phyloP scores from a whole-genome alignment of 805 yeast genomes.

The Yarrowia yakushimensis region DNA sequence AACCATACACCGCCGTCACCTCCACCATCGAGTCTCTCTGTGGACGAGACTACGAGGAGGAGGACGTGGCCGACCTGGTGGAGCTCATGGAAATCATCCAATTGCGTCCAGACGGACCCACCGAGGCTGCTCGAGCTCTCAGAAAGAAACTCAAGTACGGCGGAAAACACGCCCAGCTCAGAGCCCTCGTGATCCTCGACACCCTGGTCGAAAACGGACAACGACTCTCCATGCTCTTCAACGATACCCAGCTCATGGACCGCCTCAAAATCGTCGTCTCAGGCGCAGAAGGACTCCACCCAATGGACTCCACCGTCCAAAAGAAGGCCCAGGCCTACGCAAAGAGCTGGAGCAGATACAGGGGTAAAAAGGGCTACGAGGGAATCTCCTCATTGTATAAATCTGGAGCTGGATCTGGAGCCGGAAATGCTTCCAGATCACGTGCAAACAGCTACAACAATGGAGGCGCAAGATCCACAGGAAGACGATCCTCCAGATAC shows the following conservation, averaged over 20 bases:
- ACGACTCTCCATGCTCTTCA: conserved; percentile 45
- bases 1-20: conserved; percentile 46
- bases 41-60: conserved; percentile 36
- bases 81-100: conserved; percentile 56
- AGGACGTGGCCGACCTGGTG: conserved; percentile 48
- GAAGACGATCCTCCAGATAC: not conserved
- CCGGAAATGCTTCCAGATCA: not conserved
- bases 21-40: conserved; percentile 41
- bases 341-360: conserved; percentile 54
- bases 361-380: conserved; percentile 6
- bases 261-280: conserved; percentile 53
- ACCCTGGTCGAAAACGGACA: conserved; percentile 55
- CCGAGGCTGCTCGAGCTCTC: conserved; percentile 87
- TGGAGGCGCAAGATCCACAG: not conserved
- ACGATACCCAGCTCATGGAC: conserved; percentile 65
- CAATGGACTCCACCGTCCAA: conserved; percentile 43
- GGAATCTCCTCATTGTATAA: not conserved
- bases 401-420: not conserved
- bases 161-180: conserved; percentile 54
- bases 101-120: conserved; percentile 44
- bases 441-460: not conserved
- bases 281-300: conserved; percentile 36
- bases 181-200: conserved; percentile 64
- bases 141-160: conserved; percentile 90
- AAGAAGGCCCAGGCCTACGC: conserved; percentile 51